A percentile compares a stretch with the other conserved stretches of the same genome.
These are phyloP conservation scores for Aeschynomene evenia DNA, from an alignment of 306 rosid genomes.

Conservation along the genomic window DNA sequence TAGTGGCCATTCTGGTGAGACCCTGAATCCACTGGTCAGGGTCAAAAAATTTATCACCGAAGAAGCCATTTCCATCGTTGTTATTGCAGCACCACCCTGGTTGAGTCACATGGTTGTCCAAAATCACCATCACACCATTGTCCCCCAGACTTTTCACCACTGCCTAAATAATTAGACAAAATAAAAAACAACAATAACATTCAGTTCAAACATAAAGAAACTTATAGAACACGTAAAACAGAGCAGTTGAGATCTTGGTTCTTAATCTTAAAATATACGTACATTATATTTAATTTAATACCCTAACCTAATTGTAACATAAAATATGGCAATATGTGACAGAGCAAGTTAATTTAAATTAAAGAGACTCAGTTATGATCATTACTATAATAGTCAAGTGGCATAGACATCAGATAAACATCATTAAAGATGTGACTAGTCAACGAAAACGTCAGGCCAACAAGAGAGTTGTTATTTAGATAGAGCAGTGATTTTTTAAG, in stretches of 20 bases:
- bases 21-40: conserved; percentile 68
- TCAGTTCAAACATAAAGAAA: neutral
- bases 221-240: too few species aligned
- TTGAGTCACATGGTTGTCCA: conserved; percentile 73
- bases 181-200: neutral
- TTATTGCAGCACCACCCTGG: conserved; percentile 86
- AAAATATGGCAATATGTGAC: neutral
- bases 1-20: conserved; percentile 68
- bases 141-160: conserved; percentile 66
- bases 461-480: too few species aligned
- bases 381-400: neutral
- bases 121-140: conserved; percentile 67
- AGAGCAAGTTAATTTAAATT: neutral
- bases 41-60: conserved; percentile 66
- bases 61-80: conserved; percentile 71
- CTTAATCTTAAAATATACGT: neutral
- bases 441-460: neutral
- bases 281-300: neutral
- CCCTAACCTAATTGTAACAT: neutral
- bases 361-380: neutral
- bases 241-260: neutral
- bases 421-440: neutral
- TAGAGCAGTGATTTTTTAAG: too few species aligned
- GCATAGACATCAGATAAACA: neutral
- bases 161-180: conserved; percentile 32